Conservation (phyloP, 78 protist genomes). For the Protostelium mycophagum region DNA sequence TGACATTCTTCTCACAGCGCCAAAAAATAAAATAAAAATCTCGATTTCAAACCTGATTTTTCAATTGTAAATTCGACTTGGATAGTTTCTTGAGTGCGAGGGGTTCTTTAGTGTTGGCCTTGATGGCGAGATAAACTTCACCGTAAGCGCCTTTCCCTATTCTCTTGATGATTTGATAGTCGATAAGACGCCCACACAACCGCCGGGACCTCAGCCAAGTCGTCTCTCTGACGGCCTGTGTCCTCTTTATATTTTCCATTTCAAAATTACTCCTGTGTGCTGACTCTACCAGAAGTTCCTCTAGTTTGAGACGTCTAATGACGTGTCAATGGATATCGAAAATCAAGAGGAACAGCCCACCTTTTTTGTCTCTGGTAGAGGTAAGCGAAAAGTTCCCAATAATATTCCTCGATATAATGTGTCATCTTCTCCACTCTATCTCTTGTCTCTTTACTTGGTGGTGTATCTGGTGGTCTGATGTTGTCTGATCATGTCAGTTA, state of each 20-base stretch:
- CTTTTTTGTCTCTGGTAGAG: neutral
- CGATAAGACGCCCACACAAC: constrained; percentile 35
- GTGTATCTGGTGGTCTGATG: neutral
- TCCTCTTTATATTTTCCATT: neutral
- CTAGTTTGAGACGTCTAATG: neutral
- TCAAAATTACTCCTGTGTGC: neutral
- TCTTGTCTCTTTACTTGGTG: neutral
- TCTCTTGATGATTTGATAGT: constrained; percentile 57
- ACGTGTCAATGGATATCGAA: too few species aligned
- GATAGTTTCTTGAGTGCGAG: neutral
- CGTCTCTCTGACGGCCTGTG: neutral
- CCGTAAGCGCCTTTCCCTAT: constrained; percentile 91
- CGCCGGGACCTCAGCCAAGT: neutral
- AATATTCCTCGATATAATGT: neutral
- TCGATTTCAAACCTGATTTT: neutral
- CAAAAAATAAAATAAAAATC: too few species aligned
- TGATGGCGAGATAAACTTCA: constrained; percentile 49
- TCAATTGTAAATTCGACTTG: neutral
- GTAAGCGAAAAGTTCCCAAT: neutral
- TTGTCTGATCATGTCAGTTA: neutral
- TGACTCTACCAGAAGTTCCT: neutral
- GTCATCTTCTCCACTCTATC: neutral
- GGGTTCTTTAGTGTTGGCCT: constrained; percentile 3
- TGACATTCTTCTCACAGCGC: too few species aligned
- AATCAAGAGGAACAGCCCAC: neutral